Evolutionary conservation across 2,329 filamentous ascomycete species (phyloP).

Genomic region (Xylariaceae sp.): DNA sequence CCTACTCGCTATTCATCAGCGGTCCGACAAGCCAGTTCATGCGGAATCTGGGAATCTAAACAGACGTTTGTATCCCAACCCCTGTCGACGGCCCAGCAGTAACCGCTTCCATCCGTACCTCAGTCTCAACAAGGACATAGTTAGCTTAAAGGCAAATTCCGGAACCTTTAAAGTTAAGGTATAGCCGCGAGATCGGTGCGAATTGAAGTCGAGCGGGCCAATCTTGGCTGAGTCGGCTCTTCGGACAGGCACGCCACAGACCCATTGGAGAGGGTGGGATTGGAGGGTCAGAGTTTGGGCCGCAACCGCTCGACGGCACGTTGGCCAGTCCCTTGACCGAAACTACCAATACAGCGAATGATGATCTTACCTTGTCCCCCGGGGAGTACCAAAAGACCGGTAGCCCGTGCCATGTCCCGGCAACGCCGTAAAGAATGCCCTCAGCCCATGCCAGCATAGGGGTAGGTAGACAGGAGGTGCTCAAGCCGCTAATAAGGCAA

Average conservation of each 20-base stretch:
- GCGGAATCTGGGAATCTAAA: background rate
- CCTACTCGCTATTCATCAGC: slow-evolving; percentile 8
- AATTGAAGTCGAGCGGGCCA: slow-evolving; percentile 13
- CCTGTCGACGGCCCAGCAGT: no score
- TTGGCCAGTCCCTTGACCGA: slow-evolving; percentile 18
- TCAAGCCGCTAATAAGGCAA: background rate
- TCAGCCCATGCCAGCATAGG: background rate
- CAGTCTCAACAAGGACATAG: background rate
- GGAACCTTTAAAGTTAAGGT: no score
- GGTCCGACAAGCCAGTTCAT: slow-evolving; percentile 16
- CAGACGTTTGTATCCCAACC: no score
- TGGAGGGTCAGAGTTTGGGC: slow-evolving; percentile 12
- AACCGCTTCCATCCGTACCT: background rate
- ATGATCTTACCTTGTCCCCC: background rate
- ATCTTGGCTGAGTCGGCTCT: slow-evolving; percentile 9
- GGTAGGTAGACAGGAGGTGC: background rate
- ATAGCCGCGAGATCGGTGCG: slow-evolving; percentile 5
- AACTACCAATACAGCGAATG: slow-evolving; percentile 8
- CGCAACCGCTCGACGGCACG: slow-evolving; percentile 8
- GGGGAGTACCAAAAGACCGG: background rate
- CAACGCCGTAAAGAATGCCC: background rate
- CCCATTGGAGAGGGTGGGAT: slow-evolving; percentile 16
- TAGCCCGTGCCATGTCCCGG: background rate
- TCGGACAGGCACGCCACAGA: slow-evolving; percentile 15
- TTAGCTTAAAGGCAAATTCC: background rate